phyloP scores from a whole-genome alignment of 2,329 filamentous ascomycete species.

The Whalleya microplaca region DNA sequence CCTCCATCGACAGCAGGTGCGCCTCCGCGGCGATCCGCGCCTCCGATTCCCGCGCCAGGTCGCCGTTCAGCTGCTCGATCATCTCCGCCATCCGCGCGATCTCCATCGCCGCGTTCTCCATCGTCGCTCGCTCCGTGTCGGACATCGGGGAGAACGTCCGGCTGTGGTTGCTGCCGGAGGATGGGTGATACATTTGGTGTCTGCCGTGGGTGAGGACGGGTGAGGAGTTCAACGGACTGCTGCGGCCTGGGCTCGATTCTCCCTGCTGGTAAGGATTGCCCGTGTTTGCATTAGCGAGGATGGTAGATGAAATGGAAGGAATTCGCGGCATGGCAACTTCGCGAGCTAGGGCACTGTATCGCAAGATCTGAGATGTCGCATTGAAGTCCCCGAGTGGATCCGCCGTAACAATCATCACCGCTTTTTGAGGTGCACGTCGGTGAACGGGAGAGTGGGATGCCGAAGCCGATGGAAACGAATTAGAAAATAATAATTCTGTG shows the following conservation, averaged over 20 bases:
- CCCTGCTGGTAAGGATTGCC: conserved; percentile 20
- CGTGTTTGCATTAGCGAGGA: conserved; percentile 48
- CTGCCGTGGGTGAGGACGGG: conserved; percentile 41
- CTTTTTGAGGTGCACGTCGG: conserved; percentile 76
- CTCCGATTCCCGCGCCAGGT: conserved; percentile 72
- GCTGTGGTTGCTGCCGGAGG: conserved; percentile 34
- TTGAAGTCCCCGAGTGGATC: conserved; percentile 95
- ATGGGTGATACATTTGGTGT: conserved; percentile 43
- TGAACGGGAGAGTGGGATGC: conserved; percentile 47
- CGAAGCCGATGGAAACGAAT: conserved; percentile 73
- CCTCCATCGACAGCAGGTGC: conserved; percentile 71
- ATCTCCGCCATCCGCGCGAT: conserved; percentile 79
- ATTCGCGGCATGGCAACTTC: conserved; percentile 91
- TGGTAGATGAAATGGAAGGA: conserved; percentile 78
- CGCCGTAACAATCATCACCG: conserved; percentile 94
- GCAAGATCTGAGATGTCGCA: conserved; percentile 91
- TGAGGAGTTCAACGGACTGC: conserved; percentile 32
- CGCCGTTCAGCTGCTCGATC: conserved; percentile 72
- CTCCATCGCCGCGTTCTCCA: conserved; percentile 81
- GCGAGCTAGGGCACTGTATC: conserved; percentile 89
- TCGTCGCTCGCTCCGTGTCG: conserved; percentile 66
- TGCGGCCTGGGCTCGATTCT: conserved; percentile 28
- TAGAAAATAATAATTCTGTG: conserved; percentile 84
- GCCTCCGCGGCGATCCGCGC: conserved; percentile 73
- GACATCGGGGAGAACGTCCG: conserved; percentile 43